phyloP scores from a whole-genome alignment of 768 basidiomycete genomes.

The Auriscalpium orientale region DNA sequence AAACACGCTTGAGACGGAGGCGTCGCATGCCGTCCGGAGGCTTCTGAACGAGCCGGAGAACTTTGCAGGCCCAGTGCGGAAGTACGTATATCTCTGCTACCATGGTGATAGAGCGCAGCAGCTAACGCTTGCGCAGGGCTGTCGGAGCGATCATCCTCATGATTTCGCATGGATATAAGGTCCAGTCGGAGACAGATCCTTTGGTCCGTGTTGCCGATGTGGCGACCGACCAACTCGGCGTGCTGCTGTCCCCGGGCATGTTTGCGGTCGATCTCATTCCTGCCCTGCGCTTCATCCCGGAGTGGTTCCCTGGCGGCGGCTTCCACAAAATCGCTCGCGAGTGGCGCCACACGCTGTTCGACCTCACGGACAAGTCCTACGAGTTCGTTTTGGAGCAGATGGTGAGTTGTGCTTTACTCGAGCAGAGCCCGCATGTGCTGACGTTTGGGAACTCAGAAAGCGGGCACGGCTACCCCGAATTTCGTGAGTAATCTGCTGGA shows the following conservation, averaged over 20 bases:
- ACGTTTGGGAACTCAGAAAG: conserved; percentile 1
- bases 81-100: conserved; percentile 3
- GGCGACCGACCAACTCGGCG: conserved; percentile 13
- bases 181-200: conserved; percentile 7
- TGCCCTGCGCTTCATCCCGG: conserved; percentile 15
- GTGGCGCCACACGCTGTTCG: conserved; percentile 12
- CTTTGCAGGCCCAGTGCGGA: conserved; percentile 13
- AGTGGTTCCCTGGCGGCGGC: conserved; percentile 19
- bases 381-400: conserved; percentile 13
- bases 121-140: conserved; percentile 1
- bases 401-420: not conserved
- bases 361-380: conserved; percentile 12
- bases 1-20: conserved; percentile 12
- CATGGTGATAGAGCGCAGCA: too few relatives aligned
- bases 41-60: conserved; percentile 11
- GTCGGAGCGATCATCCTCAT: conserved; percentile 14
- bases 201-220: conserved; percentile 19
- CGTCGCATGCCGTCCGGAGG: conserved; percentile 7
- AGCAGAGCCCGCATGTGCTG: too few relatives aligned
- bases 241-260: conserved; percentile 8
- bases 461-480: conserved; percentile 12
- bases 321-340: conserved; percentile 17
- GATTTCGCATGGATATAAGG: conserved; percentile 16
- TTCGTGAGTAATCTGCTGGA: conserved; percentile 13
- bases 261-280: conserved; percentile 19